Evolutionary conservation across 2,329 filamentous ascomycete species (phyloP), one percentile per base, ranked within the genome.

Genomic region (Cordyceps fumosorosea): DNA sequence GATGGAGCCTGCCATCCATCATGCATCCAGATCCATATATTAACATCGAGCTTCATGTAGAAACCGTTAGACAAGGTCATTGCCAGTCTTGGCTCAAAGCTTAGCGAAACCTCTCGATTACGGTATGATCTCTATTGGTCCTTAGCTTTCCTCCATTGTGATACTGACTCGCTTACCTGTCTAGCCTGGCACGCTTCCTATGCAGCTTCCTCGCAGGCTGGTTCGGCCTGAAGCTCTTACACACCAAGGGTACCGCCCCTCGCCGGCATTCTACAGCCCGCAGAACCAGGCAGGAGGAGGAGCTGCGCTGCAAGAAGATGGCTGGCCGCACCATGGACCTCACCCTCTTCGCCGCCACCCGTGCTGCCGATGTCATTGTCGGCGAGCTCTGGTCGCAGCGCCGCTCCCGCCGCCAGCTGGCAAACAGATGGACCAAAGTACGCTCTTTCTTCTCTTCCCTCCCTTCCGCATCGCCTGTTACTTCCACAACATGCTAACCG

Each of bases 261-360:
- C 60, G 60, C 22, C 60, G 60, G 10, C 54, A 80, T 65, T 74
- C 77, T 5, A 53, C 59, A 5, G 58, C 63, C 37, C 32, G 57
- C 6, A 34, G 56, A 10, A 48, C 44, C 16, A 24, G 24, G 26
- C 58, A 24, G 20, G 45, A 60, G 8, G 53, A 60, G 18, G 55
- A 52, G 26, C 16, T 62, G 3, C 67, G 60, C 40, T 51, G 64
- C n/a, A 64, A 64, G 61, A 70, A 66, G 59, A 67, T 72, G 64
- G 89, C 87, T 12, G 91, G 91, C 51, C 85, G 87, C 67, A 93
- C 91, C 1, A 81, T 96, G 64, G 91, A 96, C 71, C 79, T 96
- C 37, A 93, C 90, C 0, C 78, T 96, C n/a, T 93, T 95, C 70
- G 85, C 89, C 12, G 78, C 84, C 52, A 86, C 85, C 12, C 82